Evolutionary conservation across 108 stramenopile species (phyloP).

Genomic region (Schizochytrium sp.): DNA sequence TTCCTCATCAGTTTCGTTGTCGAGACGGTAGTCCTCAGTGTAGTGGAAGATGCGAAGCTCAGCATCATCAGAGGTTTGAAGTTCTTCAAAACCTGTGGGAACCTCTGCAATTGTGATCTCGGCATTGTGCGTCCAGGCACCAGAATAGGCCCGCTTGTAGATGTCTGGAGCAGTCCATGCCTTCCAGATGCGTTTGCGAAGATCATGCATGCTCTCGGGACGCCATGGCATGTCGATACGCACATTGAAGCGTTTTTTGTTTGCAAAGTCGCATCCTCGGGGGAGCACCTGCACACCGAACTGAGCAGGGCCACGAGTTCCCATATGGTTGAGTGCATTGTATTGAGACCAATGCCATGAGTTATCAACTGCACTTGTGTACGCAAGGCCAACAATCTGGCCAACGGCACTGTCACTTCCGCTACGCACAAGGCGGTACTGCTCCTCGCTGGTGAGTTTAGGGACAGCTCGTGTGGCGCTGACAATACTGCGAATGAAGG

Average conservation of each 20-base stretch:
- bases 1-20: background rate
- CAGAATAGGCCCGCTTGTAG: background rate
- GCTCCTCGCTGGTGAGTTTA: background rate
- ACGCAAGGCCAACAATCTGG: slow-evolving; percentile 36
- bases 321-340: background rate
- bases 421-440: background rate
- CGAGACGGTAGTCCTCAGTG: background rate
- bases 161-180: background rate
- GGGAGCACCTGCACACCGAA: slow-evolving; percentile 20
- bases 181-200: background rate
- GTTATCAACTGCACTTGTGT: background rate
- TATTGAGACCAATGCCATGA: background rate
- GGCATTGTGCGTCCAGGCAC: background rate
- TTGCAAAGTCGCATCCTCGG: background rate
- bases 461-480: background rate
- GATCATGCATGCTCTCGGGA: background rate
- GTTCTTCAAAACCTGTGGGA: background rate
- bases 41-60: slow-evolving; percentile 42
- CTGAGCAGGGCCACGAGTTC: background rate
- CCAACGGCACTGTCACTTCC: background rate
- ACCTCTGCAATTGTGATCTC: background rate
- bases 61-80: background rate
- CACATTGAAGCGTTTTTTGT: background rate
- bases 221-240: background rate
- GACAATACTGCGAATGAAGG: background rate